Evolutionary conservation across 257 asterid species (phyloP).

Genomic region (Leptodermis oblonga): DNA sequence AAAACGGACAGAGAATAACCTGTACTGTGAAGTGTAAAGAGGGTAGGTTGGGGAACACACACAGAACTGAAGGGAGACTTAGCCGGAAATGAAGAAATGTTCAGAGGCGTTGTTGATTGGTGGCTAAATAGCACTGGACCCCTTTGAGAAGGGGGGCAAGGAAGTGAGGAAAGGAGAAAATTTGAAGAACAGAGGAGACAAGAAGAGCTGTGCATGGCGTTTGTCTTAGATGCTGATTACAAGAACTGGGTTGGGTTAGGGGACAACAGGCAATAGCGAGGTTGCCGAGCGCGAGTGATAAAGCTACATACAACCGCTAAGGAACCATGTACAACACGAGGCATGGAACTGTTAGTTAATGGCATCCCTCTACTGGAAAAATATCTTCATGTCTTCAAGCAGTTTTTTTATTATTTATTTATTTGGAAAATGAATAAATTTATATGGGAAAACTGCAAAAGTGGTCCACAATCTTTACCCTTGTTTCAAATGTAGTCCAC

Average conservation of each 20-base stretch:
- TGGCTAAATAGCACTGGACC: slow-evolving; percentile 17
- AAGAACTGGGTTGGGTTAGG: neutral
- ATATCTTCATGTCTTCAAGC: no score
- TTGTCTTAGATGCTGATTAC: neutral
- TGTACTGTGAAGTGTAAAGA: slow-evolving; percentile 25
- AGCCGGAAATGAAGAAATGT: slow-evolving; percentile 18
- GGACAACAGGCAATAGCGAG: no score
- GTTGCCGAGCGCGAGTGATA: neutral
- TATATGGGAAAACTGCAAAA: no score
- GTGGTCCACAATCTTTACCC: no score
- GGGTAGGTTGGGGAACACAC: slow-evolving; percentile 22
- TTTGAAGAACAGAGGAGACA: slow-evolving; percentile 39
- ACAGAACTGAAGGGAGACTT: slow-evolving; percentile 24
- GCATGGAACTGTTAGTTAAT: no score
- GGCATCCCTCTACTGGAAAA: no score
- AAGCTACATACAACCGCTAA: neutral
- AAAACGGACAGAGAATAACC: slow-evolving; percentile 29
- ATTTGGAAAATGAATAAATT: no score
- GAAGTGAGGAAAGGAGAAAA: slow-evolving; percentile 17
- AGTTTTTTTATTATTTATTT: no score
- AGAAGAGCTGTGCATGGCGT: slow-evolving; percentile 46
- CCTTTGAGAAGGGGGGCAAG: slow-evolving; percentile 17
- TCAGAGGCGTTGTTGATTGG: slow-evolving; percentile 16
- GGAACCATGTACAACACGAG: no score
- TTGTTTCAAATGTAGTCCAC: no score